These are phyloP conservation scores for Auriscalpium microsporum DNA, from an alignment of 768 basidiomycete genomes.

Conservation along the genomic window DNA sequence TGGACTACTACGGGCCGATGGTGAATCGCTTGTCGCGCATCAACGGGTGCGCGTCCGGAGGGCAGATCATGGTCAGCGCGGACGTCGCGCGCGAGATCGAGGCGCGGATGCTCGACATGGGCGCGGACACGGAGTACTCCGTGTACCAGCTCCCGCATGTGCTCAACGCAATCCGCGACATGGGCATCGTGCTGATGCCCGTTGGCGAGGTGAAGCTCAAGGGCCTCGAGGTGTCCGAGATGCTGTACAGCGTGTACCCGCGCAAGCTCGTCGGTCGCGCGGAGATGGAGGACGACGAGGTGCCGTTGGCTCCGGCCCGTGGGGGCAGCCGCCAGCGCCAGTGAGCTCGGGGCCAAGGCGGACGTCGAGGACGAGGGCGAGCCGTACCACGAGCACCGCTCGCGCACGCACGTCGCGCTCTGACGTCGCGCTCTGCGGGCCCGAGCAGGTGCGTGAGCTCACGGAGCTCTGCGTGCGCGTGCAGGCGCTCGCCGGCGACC, in stretches of 20 bases:
- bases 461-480: slow-evolving; percentile 68
- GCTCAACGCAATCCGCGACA: slow-evolving; percentile 64
- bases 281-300: slow-evolving; percentile 36
- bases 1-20: slow-evolving; percentile 98
- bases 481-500: slow-evolving; percentile 59
- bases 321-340: not conserved
- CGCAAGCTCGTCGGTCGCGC: slow-evolving; percentile 62
- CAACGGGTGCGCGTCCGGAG: slow-evolving; percentile 73
- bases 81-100: slow-evolving; percentile 80
- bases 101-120: slow-evolving; percentile 46
- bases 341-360: not conserved
- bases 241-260: slow-evolving; percentile 80
- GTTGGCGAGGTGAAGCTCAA: slow-evolving; percentile 91
- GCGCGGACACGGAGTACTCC: slow-evolving; percentile 54
- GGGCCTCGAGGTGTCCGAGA: slow-evolving; percentile 87
- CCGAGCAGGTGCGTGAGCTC: slow-evolving; percentile 69
- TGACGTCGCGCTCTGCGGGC: slow-evolving; percentile 42
- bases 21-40: slow-evolving; percentile 91
- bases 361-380: slow-evolving; percentile 19
- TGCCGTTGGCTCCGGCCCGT: slow-evolving; percentile 1
- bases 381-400: slow-evolving; percentile 29
- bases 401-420: slow-evolving; percentile 43
- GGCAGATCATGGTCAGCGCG: slow-evolving; percentile 87
- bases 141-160: slow-evolving; percentile 47
- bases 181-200: slow-evolving; percentile 62